A percentile compares a stretch with the other conserved stretches of the same genome.
These are phyloP conservation scores for Amorphotheca resinae DNA, from an alignment of 495 filamentous ascomycete genomes.

Conservation along the genomic window DNA sequence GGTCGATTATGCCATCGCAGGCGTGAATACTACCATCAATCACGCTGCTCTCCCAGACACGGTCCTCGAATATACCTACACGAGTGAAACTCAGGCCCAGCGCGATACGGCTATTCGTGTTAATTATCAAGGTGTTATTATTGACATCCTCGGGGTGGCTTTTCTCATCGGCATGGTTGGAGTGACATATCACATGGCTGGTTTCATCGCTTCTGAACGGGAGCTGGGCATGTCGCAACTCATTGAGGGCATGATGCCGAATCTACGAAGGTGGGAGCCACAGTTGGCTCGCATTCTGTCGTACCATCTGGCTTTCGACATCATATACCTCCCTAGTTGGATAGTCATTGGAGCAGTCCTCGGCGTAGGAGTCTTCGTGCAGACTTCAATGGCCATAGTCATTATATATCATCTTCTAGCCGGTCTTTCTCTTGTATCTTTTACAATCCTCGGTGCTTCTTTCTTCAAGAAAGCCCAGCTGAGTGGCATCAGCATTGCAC, in stretches of 20 bases:
- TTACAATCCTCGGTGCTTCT: slow-evolving; percentile 55
- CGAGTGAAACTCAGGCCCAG: slow-evolving; percentile 49
- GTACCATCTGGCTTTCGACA: slow-evolving; percentile 54
- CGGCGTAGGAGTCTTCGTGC: slow-evolving; percentile 45
- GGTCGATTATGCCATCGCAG: slow-evolving; percentile 59
- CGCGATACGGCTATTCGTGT: slow-evolving; percentile 45
- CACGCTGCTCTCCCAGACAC: slow-evolving; percentile 29
- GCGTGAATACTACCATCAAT: slow-evolving; percentile 29
- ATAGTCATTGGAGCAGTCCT: slow-evolving; percentile 52
- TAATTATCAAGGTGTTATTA: slow-evolving; percentile 56
- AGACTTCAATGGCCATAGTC: slow-evolving; percentile 42
- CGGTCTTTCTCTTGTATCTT: slow-evolving; percentile 52
- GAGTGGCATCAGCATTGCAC: slow-evolving; percentile 54
- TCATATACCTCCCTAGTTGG: slow-evolving; percentile 60
- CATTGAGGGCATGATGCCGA: slow-evolving; percentile 73
- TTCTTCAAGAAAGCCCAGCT: slow-evolving; percentile 73
- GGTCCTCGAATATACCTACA: slow-evolving; percentile 56
- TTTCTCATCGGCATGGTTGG: slow-evolving; percentile 59
- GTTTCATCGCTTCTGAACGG: slow-evolving; percentile 63
- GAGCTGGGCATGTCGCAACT: slow-evolving; percentile 70
- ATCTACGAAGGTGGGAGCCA: slow-evolving; percentile 47
- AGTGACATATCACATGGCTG: slow-evolving; percentile 60
- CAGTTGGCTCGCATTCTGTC: slow-evolving; percentile 55
- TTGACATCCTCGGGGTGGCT: slow-evolving; percentile 52
- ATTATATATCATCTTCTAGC: slow-evolving; percentile 50